Conservation (phyloP, 2,329 filamentous ascomycete species). For the Penicillium sp. region DNA sequence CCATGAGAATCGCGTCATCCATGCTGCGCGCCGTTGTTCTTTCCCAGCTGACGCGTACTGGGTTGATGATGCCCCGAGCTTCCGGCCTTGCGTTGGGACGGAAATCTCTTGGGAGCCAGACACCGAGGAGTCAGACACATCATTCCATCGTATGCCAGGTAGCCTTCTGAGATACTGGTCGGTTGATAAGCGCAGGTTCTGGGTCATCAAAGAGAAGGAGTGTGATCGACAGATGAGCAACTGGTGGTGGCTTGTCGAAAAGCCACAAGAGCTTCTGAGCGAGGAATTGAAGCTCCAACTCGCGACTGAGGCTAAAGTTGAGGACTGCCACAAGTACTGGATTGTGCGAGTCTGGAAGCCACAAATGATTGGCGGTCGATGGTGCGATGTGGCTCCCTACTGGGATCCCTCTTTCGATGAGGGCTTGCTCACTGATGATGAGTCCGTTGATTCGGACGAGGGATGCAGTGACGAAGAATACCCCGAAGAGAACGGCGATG, state of each 20-base stretch:
- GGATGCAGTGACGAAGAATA: background rate
- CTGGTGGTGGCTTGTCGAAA: conserved; percentile 12
- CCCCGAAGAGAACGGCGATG: background rate
- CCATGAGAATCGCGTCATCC: background rate
- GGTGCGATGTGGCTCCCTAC: conserved; percentile 3
- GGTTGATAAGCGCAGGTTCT: conserved; percentile 10
- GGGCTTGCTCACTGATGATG: conserved; percentile 7
- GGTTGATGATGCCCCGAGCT: conserved; percentile 5
- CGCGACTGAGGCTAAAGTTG: background rate
- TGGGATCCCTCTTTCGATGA: conserved; percentile 15
- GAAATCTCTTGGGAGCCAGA: conserved; percentile 3
- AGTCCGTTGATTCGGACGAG: conserved; percentile 7
- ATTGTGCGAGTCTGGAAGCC: conserved; percentile 7
- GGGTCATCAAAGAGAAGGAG: conserved; percentile 5
- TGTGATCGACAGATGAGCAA: background rate
- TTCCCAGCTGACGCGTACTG: conserved; percentile 2
- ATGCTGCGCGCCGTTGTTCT: conserved; percentile 8
- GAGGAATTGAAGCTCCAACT: conserved; percentile 2
- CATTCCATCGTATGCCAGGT: conserved; percentile 5
- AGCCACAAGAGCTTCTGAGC: conserved; percentile 10
- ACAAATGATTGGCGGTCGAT: background rate
- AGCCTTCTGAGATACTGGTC: conserved; percentile 8
- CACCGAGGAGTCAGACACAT: conserved; percentile 1
- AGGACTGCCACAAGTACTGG: conserved; percentile 11
- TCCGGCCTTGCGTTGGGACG: conserved; percentile 5